Evolutionary conservation across 1,284 basidiomycete genomes (phyloP).

Genomic region (Naganishia sp.): DNA sequence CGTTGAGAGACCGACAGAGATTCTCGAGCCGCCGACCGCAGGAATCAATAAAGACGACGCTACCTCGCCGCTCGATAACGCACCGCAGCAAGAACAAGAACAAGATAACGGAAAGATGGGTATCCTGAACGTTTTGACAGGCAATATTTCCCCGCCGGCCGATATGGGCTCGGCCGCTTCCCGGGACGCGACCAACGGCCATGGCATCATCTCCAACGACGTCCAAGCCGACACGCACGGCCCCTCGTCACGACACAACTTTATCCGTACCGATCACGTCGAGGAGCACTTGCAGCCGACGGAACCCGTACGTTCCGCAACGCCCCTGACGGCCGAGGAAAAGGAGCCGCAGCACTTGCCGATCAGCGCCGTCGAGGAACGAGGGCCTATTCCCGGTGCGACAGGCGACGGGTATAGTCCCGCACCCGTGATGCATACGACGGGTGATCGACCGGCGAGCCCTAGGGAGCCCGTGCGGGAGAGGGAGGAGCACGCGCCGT

Average conservation of each 20-base stretch:
- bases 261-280: conserved; percentile 17
- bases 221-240: conserved; percentile 14
- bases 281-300: conserved; percentile 5
- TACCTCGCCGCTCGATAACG: not conserved
- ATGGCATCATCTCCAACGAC: conserved; percentile 20
- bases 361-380: not conserved
- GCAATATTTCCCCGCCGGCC: conserved; percentile 25
- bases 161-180: conserved; percentile 14
- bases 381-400: conserved; percentile 4
- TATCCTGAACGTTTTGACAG: conserved; percentile 26
- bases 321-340: conserved; percentile 2
- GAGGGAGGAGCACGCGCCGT: conserved; percentile 4
- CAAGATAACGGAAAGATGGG: conserved; percentile 23
- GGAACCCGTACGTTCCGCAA: conserved; percentile 6
- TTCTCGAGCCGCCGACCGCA: not conserved
- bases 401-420: conserved; percentile 11
- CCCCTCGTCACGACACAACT: not conserved
- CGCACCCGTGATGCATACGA: not conserved
- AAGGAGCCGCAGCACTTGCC: not conserved
- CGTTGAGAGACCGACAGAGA: conserved; percentile 12
- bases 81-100: not conserved
- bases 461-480: not conserved
- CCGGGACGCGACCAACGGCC: conserved; percentile 7
- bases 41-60: not conserved
- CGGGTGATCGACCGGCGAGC: conserved; percentile 6